phyloP scores from a whole-genome alignment of 2,329 filamentous ascomycete genomes.

The Colletotrichum somersetense region DNA sequence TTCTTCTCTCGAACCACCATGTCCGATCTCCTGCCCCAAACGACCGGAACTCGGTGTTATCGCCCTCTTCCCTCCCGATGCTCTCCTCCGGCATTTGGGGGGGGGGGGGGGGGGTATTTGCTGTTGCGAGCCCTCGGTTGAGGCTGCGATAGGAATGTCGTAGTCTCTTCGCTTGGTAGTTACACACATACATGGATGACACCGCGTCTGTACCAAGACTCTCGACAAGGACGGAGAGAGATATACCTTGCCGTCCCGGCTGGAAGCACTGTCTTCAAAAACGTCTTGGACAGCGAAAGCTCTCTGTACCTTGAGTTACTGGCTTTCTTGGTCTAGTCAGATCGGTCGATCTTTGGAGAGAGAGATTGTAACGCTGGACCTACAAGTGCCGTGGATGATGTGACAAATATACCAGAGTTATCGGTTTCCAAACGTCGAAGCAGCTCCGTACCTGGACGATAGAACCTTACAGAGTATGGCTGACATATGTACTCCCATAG shows the following conservation, averaged over 20 bases:
- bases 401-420: background rate
- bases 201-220: too few species aligned
- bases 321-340: background rate
- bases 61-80: background rate
- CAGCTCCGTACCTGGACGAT: background rate
- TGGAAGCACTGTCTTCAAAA: background rate
- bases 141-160: background rate
- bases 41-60: background rate
- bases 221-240: background rate
- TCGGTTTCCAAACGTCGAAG: background rate
- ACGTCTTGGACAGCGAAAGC: background rate
- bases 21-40: background rate
- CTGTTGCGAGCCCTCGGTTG: background rate
- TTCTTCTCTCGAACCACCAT: background rate
- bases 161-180: background rate
- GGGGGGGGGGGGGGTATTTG: background rate
- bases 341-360: background rate
- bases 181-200: background rate
- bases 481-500: conserved; percentile 47
- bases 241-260: background rate
- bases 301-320: background rate
- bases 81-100: background rate
- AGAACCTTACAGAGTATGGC: conserved; percentile 5
- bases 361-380: background rate
- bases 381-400: background rate